Conservation (phyloP, 176 grass and related monocot species). For the Carex scoparia region DNA sequence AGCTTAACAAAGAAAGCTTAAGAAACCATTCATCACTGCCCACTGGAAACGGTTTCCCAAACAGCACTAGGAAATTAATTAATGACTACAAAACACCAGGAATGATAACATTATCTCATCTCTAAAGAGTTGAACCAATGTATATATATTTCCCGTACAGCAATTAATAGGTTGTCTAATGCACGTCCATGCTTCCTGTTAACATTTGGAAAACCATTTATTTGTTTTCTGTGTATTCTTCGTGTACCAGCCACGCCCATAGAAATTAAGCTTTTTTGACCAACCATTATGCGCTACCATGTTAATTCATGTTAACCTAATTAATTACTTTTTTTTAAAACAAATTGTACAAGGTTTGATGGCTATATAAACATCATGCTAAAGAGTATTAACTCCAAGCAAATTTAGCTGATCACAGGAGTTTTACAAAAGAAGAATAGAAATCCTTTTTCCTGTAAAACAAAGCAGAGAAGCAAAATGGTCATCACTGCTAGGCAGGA, state of each 20-base stretch:
- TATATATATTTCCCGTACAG: neutral
- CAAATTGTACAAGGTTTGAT: neutral
- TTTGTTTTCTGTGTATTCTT: slow-evolving; percentile 2
- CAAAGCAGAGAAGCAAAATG: slow-evolving; percentile 9
- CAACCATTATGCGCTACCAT: slow-evolving; percentile 8
- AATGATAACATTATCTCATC: neutral
- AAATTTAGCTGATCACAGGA: neutral
- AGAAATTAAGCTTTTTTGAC: neutral
- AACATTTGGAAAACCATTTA: neutral
- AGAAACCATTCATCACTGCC: neutral
- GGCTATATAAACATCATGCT: neutral
- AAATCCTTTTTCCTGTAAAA: neutral
- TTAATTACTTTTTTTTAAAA: neutral
- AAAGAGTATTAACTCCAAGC: neutral
- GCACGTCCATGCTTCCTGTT: neutral
- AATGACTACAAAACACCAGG: neutral
- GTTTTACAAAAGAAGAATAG: neutral
- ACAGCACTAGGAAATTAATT: neutral
- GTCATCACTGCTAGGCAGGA: slow-evolving; percentile 16
- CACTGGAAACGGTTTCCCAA: slow-evolving; percentile 4
- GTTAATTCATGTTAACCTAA: neutral
- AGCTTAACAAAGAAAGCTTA: neutral
- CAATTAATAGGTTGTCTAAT: neutral
- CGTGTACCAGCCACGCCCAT: neutral
- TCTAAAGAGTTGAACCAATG: neutral